Conservation (phyloP, 441 rosid species). For the Erysimum pusillum region DNA sequence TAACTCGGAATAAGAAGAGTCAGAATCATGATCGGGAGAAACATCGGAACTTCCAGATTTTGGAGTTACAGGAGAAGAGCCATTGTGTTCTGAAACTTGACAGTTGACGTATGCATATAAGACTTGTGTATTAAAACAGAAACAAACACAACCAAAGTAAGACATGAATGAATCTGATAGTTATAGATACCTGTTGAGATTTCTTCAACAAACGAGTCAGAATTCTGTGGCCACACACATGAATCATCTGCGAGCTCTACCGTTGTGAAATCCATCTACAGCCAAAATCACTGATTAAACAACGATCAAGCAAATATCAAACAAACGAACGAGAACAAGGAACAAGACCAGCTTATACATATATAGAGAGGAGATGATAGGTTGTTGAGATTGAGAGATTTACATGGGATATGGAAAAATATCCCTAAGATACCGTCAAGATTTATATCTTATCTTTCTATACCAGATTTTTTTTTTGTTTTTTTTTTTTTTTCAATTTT, state of each 20-base stretch:
- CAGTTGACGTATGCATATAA: constrained; percentile 32
- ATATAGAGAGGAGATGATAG: no score
- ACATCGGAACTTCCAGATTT: constrained; percentile 55
- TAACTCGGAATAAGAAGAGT: constrained; percentile 62
- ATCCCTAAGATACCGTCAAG: no score
- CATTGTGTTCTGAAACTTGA: constrained; percentile 46
- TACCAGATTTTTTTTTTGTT: no score
- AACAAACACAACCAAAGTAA: constrained; percentile 6
- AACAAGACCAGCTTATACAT: no score
- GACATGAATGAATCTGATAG: background rate
- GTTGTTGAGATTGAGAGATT: no score
- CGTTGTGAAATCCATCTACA: constrained; percentile 44
- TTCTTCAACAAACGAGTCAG: constrained; percentile 46
- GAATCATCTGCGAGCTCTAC: constrained; percentile 37
- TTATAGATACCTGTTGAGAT: constrained; percentile 48
- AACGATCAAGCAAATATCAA: constrained; percentile 7
- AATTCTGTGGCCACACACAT: constrained; percentile 34
- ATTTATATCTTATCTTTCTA: no score
- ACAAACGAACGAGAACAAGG: background rate
- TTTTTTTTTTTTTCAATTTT: no score
- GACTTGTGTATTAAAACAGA: background rate
- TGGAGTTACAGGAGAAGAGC: constrained; percentile 61
- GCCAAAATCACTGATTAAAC: background rate
- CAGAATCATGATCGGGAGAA: constrained; percentile 62
- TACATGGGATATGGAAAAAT: no score